Evolutionary conservation across 495 filamentous ascomycete genomes (phyloP).

Genomic region (Pseudotulostoma volvatum): DNA sequence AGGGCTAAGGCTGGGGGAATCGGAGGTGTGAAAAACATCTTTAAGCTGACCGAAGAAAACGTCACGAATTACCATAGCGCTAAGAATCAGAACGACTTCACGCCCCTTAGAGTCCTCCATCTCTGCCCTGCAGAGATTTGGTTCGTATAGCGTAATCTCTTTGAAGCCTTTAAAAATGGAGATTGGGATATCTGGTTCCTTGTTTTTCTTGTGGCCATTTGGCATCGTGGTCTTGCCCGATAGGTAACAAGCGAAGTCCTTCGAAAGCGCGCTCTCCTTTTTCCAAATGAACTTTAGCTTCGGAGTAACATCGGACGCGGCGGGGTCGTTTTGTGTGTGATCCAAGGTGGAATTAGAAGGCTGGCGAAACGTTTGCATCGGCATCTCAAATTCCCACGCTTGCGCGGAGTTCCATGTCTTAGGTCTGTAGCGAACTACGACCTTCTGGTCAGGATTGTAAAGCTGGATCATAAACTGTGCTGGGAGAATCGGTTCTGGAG

Average conservation of each 20-base stretch:
- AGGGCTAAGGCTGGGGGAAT: slow-evolving; percentile 13
- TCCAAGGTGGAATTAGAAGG: slow-evolving; percentile 66
- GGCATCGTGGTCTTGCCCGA: slow-evolving; percentile 54
- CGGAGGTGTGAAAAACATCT: slow-evolving; percentile 66
- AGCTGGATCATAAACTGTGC: slow-evolving; percentile 67
- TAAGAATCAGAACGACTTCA: slow-evolving; percentile 72
- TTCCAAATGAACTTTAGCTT: slow-evolving; percentile 81
- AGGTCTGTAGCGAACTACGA: slow-evolving; percentile 50
- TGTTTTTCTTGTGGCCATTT: slow-evolving; percentile 51
- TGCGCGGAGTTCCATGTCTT: slow-evolving; percentile 64
- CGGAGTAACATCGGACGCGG: slow-evolving; percentile 52
- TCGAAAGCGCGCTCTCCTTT: slow-evolving; percentile 71
- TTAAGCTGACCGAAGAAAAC: slow-evolving; percentile 54
- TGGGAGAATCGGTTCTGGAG: slow-evolving; percentile 62
- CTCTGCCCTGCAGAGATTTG: slow-evolving; percentile 77
- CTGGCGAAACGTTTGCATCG: slow-evolving; percentile 63
- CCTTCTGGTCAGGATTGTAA: slow-evolving; percentile 83
- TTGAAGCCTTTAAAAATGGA: slow-evolving; percentile 55
- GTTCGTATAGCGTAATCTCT: slow-evolving; percentile 78
- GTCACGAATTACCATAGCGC: slow-evolving; percentile 72
- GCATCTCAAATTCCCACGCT: slow-evolving; percentile 85
- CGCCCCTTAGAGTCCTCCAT: slow-evolving; percentile 90
- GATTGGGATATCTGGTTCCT: slow-evolving; percentile 87
- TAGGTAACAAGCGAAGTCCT: slow-evolving; percentile 67
- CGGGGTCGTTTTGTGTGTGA: slow-evolving; percentile 50